Evolutionary conservation across 1,284 basidiomycete genomes (phyloP), one percentile per base, ranked within the genome.

Genomic region (Mycosarcoma maydis): DNA sequence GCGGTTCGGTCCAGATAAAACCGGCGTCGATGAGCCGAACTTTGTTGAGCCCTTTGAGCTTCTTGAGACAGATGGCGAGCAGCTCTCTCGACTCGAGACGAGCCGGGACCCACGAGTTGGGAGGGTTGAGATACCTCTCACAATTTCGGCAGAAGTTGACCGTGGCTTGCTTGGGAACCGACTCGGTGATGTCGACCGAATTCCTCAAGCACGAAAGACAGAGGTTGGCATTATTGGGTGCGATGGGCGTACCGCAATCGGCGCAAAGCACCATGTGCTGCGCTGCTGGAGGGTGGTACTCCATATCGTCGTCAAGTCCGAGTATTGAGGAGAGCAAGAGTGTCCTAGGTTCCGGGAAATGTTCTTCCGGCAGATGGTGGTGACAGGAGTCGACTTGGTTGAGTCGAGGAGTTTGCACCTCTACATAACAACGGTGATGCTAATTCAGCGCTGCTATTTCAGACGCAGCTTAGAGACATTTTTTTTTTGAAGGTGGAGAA

Each of bases 1-100:
- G 95, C 2, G 95, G 95, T 81, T 98, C 96, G 9, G 95, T 98
- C 95, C 96, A 98, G 80, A 98, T 93, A 82, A 98, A 98, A 70
- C 93, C 92, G 0, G 95, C 95, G 71, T 98, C 95, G 32, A 96
- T 96, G 38, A 98, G 84, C 29, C 95, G 90, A 48, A 98, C 94
- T 85, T 94, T 95, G 78, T 89, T 90, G 29, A 98, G 86, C 22
- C 94, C 92, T 76, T 96, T 95, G 78, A 98, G 88, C 83, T 94
- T 96, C 82, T 92, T 94, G 59, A 98, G 84, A 68, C 84, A 85
- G 72, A 85, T 84, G 79, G 86, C 86, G 38, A 98, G 86, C 29
- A 98, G 86, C 82, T 98, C 94, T 59, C 95, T 85, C 1, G 92
- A 95, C 85, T 98, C 95, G 1, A 92, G 92, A 67, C 88, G 88